Percentiles rank a stretch among this genome's conserved stretches.
Evolutionary conservation across 2,329 filamentous ascomycete genomes (phyloP).

Genomic region (Cladosporium cucumerinum): DNA sequence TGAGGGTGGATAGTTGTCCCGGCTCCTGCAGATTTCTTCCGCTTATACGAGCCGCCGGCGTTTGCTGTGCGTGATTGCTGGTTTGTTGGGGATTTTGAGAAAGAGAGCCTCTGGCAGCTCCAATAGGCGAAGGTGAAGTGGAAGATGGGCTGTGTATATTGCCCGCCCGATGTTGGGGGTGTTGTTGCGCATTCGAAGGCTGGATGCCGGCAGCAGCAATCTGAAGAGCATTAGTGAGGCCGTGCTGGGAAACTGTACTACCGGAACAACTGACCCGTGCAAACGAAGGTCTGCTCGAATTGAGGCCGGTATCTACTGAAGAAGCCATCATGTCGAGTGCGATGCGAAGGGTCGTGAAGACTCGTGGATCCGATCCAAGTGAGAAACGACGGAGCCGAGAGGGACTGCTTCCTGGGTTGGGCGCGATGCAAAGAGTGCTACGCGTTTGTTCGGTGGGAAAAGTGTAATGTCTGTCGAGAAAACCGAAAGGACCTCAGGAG

Average conservation of each 20-base stretch:
- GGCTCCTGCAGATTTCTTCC: slow-evolving; percentile 5
- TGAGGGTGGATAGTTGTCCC: not conserved
- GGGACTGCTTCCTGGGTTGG: slow-evolving; percentile 37
- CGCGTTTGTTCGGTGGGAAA: slow-evolving; percentile 29
- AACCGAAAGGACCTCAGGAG: slow-evolving; percentile 36
- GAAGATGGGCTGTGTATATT: slow-evolving; percentile 19
- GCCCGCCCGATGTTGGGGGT: slow-evolving; percentile 12
- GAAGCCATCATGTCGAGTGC: slow-evolving; percentile 34
- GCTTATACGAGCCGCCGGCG: not conserved
- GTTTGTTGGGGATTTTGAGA: not conserved
- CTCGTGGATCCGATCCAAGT: slow-evolving; percentile 17
- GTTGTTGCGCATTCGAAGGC: slow-evolving; percentile 29
- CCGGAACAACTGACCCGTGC: slow-evolving; percentile 33
- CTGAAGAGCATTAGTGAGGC: slow-evolving; percentile 19
- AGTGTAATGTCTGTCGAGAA: slow-evolving; percentile 22
- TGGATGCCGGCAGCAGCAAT: slow-evolving; percentile 33
- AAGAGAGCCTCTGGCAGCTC: not conserved
- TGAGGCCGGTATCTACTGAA: slow-evolving; percentile 25
- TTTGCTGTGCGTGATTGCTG: not conserved
- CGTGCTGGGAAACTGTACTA: not conserved
- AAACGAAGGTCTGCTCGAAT: slow-evolving; percentile 35
- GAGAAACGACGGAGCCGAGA: slow-evolving; percentile 28
- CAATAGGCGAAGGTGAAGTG: slow-evolving; percentile 17
- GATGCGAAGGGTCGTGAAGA: slow-evolving; percentile 14
- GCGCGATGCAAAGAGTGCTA: slow-evolving; percentile 27